phyloP scores from a whole-genome alignment of 129 eudicot species.

The Glebionis coronaria region DNA sequence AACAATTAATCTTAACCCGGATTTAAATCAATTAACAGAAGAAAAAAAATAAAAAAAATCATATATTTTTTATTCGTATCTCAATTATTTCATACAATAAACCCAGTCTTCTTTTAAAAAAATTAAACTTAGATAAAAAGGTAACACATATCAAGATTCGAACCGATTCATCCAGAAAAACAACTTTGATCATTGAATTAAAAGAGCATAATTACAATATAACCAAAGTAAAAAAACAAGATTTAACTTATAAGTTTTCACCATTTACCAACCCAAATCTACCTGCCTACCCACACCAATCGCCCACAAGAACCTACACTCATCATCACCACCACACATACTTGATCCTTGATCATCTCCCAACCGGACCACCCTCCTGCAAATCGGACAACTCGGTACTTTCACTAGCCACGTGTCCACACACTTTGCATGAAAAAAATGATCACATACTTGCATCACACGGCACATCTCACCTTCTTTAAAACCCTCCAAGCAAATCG shows the following conservation, averaged over 20 bases:
- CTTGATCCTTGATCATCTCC: conserved; percentile 16
- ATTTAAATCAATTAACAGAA: no score
- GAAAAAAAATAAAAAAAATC: no score
- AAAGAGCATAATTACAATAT: no score
- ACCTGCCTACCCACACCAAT: conserved; percentile 34
- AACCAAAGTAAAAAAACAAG: not conserved
- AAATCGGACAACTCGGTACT: conserved; percentile 57
- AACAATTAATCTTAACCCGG: no score
- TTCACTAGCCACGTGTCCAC: conserved; percentile 55
- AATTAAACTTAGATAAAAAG: no score
- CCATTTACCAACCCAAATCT: not conserved
- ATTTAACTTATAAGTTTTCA: not conserved
- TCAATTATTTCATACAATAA: no score
- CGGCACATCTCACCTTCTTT: conserved; percentile 43
- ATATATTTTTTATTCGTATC: no score
- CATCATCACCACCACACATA: conserved; percentile 22
- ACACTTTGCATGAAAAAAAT: conserved; percentile 59
- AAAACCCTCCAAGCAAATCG: conserved; percentile 58
- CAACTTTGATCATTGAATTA: no score
- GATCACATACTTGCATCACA: conserved; percentile 44
- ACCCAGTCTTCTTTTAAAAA: no score
- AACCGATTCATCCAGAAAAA: no score
- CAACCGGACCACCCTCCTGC: conserved; percentile 51
- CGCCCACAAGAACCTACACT: conserved; percentile 48
- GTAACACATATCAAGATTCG: no score